Conservation (phyloP, 371 early-diverging fungal species). For the Mucor plumbeus region DNA sequence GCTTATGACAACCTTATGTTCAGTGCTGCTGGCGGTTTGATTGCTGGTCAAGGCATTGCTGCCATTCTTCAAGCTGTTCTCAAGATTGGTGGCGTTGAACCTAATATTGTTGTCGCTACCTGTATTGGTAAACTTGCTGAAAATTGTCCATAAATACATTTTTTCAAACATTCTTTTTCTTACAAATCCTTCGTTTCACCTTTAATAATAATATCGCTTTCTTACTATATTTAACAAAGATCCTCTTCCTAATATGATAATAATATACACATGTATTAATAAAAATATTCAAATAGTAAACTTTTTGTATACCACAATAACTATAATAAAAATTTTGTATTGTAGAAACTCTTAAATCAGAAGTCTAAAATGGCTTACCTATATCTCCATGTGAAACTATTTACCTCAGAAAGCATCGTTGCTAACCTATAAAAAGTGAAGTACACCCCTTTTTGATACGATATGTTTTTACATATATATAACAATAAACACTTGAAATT, state of each 20-base stretch:
- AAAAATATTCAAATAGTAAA: not conserved
- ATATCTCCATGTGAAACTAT: too few relatives aligned
- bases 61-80: slow-evolving; percentile 69
- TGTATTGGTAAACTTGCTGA: slow-evolving; percentile 38
- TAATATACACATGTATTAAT: not conserved
- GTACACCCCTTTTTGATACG: too few relatives aligned
- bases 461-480: too few relatives aligned
- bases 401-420: too few relatives aligned
- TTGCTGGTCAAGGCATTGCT: slow-evolving; percentile 79
- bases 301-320: too few relatives aligned
- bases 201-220: not conserved
- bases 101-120: slow-evolving; percentile 33
- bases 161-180: not conserved
- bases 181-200: not conserved
- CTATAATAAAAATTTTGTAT: not conserved
- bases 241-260: not conserved
- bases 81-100: slow-evolving; percentile 42
- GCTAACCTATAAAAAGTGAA: too few relatives aligned
- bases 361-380: too few relatives aligned
- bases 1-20: slow-evolving; percentile 61
- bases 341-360: too few relatives aligned
- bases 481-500: too few relatives aligned
- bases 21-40: slow-evolving; percentile 69
- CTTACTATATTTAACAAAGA: not conserved
- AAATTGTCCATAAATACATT: slow-evolving; percentile 38